These are phyloP conservation scores for Coemansia javaensis DNA, from an alignment of 192 early-diverging fungal species.

Conservation along the genomic window DNA sequence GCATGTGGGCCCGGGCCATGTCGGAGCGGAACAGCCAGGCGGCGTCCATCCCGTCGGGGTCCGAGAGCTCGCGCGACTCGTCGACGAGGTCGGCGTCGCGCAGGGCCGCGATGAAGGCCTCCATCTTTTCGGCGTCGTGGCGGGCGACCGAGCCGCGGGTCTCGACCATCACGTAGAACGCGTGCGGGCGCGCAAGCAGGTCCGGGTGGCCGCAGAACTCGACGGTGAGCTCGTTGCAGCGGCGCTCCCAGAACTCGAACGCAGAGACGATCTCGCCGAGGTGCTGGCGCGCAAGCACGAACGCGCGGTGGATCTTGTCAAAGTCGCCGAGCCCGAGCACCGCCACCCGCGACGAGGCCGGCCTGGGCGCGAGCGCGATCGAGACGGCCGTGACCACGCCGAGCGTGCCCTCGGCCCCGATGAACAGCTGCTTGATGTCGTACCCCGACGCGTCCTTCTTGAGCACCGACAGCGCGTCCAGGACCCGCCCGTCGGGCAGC, in stretches of 20 bases:
- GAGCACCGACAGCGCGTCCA: constrained; percentile 77
- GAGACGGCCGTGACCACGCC: constrained; percentile 92
- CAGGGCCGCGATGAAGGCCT: constrained; percentile 23
- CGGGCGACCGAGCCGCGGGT: constrained; percentile 83
- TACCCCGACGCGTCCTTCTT: constrained; percentile 98
- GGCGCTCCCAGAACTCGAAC: constrained; percentile 94
- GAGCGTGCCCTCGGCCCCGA: constrained; percentile 93
- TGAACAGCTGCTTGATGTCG: constrained; percentile 98
- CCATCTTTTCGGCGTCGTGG: constrained; percentile 81
- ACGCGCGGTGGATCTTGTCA: constrained; percentile 73
- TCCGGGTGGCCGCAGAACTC: constrained; percentile 24
- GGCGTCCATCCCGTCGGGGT: constrained; percentile 20
- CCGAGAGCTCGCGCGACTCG: constrained; percentile 14
- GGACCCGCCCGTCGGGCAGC: constrained; percentile 82
- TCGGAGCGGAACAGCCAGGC: constrained; percentile 43
- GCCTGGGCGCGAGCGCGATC: constrained; percentile 71
- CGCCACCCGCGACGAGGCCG: constrained; percentile 66
- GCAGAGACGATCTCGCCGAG: constrained; percentile 93
- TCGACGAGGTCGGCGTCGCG: constrained; percentile 12
- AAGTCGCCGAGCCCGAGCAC: constrained; percentile 77
- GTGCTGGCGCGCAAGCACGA: constrained; percentile 70
- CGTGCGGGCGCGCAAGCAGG: constrained; percentile 15
- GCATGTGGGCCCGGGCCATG: constrained; percentile 44
- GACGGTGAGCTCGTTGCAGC: constrained; percentile 63
- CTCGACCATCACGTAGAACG: constrained; percentile 75